phyloP scores from a whole-genome alignment of 495 filamentous ascomycete genomes.

The Talaromyces ruber region DNA sequence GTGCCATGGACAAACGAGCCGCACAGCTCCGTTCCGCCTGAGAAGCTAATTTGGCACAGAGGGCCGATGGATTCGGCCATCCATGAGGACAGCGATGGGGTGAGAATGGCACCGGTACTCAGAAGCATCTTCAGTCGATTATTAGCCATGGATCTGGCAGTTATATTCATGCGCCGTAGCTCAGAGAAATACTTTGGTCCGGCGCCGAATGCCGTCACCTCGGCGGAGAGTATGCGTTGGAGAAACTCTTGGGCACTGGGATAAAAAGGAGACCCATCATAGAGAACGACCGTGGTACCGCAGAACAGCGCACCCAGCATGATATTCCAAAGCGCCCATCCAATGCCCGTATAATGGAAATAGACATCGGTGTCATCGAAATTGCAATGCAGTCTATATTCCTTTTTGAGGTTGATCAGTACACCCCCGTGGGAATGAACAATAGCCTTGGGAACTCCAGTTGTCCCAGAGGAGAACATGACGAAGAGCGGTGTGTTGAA shows the following conservation, averaged over 20 bases:
- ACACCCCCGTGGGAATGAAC: slow-evolving; percentile 59
- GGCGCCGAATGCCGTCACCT: slow-evolving; percentile 50
- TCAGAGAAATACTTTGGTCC: slow-evolving; percentile 69
- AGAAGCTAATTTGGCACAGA: slow-evolving; percentile 51
- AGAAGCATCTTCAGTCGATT: slow-evolving; percentile 47
- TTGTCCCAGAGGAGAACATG: slow-evolving; percentile 64
- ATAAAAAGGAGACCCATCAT: slow-evolving; percentile 68
- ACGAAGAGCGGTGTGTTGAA: slow-evolving; percentile 66
- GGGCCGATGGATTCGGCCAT: slow-evolving; percentile 67
- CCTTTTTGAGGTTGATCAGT: slow-evolving; percentile 50
- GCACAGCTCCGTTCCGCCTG: slow-evolving; percentile 73
- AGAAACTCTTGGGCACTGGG: slow-evolving; percentile 27
- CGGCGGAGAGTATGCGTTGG: background rate
- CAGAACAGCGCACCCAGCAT: slow-evolving; percentile 51
- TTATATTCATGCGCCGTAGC: slow-evolving; percentile 47
- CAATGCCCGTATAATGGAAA: slow-evolving; percentile 55
- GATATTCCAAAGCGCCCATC: slow-evolving; percentile 74
- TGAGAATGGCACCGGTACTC: slow-evolving; percentile 73
- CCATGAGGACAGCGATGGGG: slow-evolving; percentile 65
- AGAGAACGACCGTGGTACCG: slow-evolving; percentile 54
- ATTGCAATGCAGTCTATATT: slow-evolving; percentile 50
- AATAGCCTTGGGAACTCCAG: slow-evolving; percentile 66
- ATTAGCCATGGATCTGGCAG: slow-evolving; percentile 52
- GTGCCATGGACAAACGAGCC: slow-evolving; percentile 63
- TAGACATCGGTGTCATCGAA: slow-evolving; percentile 34